These are phyloP conservation scores for Lecanosticta acicola DNA, from an alignment of 2,329 filamentous ascomycete species.

Conservation along the genomic window DNA sequence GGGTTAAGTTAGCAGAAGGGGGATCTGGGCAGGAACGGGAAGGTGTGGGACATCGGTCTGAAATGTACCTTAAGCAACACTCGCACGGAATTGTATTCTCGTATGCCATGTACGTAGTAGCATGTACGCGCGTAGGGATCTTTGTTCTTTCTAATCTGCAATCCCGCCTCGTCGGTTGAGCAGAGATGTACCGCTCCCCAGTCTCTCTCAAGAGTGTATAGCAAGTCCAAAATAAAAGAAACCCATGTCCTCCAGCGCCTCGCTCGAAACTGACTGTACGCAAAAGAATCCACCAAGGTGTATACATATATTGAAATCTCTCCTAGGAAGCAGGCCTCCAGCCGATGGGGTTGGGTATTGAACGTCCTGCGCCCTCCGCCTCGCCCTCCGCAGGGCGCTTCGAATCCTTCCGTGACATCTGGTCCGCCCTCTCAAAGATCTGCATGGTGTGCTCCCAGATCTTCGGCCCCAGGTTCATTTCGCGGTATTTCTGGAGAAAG, in stretches of 20 bases:
- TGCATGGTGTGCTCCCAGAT: conserved; percentile 36
- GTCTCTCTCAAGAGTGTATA: no score
- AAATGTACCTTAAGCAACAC: no score
- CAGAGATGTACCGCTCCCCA: no score
- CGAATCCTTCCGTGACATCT: conserved; percentile 19
- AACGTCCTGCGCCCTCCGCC: conserved; percentile 23
- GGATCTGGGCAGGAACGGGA: no score
- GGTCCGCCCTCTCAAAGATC: conserved; percentile 29
- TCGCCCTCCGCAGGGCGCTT: conserved; percentile 26
- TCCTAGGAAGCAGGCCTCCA: conserved; percentile 11
- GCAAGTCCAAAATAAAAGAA: no score
- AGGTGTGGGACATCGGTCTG: no score
- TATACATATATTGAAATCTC: neutral
- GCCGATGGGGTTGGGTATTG: conserved; percentile 27
- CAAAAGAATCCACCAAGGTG: neutral
- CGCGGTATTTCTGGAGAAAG: conserved; percentile 30
- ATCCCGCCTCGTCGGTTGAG: no score
- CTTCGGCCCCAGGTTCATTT: conserved; percentile 27
- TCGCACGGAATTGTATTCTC: no score
- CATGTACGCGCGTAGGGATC: no score
- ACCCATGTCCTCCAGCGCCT: neutral
- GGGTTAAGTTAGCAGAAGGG: no score
- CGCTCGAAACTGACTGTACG: neutral
- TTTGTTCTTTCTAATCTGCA: no score
- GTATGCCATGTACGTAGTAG: no score